Evolutionary conservation across 1,139 yeast species (phyloP).

Genomic region (Candida dubliniensis): DNA sequence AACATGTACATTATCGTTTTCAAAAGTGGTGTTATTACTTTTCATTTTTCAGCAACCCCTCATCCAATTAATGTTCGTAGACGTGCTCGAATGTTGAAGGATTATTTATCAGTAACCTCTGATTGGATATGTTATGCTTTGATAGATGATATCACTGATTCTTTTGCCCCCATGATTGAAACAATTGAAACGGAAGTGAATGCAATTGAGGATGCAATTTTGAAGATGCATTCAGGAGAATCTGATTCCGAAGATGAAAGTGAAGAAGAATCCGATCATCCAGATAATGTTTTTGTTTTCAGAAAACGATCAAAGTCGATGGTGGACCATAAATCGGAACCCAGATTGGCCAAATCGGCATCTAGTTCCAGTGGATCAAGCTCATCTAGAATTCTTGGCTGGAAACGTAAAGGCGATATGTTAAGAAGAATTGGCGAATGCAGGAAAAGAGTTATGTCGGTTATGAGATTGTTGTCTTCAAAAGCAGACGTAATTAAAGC

Average conservation of each 20-base stretch:
- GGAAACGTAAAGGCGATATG: constrained; percentile 95
- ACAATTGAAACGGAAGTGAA: constrained; percentile 92
- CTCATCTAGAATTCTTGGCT: constrained; percentile 61
- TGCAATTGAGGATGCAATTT: constrained; percentile 85
- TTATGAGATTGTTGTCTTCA: constrained; percentile 77
- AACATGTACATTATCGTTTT: constrained; percentile 93
- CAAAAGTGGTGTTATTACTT: constrained; percentile 85
- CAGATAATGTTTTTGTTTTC: constrained; percentile 34
- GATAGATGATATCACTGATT: constrained; percentile 95
- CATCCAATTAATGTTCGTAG: constrained; percentile 95
- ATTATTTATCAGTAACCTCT: constrained; percentile 83
- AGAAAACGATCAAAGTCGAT: constrained; percentile 42
- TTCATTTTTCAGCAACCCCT: constrained; percentile 93
- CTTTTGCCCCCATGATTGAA: constrained; percentile 94
- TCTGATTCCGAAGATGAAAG: constrained; percentile 43
- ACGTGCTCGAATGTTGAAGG: constrained; percentile 82
- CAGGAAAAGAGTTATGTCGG: constrained; percentile 90
- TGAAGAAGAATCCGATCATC: constrained; percentile 28
- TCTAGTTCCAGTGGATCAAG: constrained; percentile 29
- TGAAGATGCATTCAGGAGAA: constrained; percentile 78
- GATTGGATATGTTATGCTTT: constrained; percentile 98
- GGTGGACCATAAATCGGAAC: constrained; percentile 29
- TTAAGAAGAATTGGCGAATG: constrained; percentile 92
- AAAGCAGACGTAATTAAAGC: constrained; percentile 97
- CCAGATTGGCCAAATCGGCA: constrained; percentile 22